phyloP scores from a whole-genome alignment of 805 yeast genomes.

The Metschnikowia shivogae region DNA sequence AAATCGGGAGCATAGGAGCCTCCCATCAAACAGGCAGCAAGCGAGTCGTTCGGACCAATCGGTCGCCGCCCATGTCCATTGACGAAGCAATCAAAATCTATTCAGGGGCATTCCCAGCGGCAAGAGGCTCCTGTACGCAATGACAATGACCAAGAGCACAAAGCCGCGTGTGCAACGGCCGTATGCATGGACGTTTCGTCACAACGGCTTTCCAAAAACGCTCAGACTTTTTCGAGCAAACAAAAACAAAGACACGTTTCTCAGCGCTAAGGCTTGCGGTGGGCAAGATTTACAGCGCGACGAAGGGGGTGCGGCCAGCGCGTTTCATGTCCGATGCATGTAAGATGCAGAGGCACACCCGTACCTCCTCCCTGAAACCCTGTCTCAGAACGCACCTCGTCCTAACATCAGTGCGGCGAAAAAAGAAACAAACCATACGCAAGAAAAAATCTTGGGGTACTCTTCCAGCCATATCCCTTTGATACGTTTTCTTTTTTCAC shows the following conservation, averaged over 20 bases:
- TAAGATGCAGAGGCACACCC: not conserved
- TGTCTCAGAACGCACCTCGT: not conserved
- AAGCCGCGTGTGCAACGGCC: not conserved
- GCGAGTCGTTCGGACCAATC: too few species aligned
- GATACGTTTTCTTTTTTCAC: too few species aligned
- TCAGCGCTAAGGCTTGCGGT: not conserved
- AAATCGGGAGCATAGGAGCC: too few species aligned
- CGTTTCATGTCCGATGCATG: not conserved
- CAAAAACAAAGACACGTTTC: not conserved
- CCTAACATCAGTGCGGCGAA: not conserved
- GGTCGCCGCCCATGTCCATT: too few species aligned
- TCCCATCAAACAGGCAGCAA: too few species aligned
- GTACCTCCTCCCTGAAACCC: not conserved
- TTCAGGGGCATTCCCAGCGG: too few species aligned
- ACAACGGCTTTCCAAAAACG: not conserved
- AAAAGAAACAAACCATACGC: not conserved
- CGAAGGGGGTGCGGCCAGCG: slow-evolving; percentile 1
- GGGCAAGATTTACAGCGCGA: not conserved
- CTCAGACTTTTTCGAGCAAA: too few species aligned
- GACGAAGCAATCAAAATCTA: too few species aligned
- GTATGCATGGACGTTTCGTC: not conserved
- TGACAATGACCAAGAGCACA: too few species aligned
- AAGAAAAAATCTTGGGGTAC: too few species aligned
- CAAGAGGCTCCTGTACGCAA: too few species aligned
- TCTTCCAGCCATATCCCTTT: too few species aligned